A percentile compares a stretch with the other conserved stretches of the same genome.
These are phyloP conservation scores for Raffaelea arxii DNA, from an alignment of 2,329 filamentous ascomycete species.

Conservation along the genomic window DNA sequence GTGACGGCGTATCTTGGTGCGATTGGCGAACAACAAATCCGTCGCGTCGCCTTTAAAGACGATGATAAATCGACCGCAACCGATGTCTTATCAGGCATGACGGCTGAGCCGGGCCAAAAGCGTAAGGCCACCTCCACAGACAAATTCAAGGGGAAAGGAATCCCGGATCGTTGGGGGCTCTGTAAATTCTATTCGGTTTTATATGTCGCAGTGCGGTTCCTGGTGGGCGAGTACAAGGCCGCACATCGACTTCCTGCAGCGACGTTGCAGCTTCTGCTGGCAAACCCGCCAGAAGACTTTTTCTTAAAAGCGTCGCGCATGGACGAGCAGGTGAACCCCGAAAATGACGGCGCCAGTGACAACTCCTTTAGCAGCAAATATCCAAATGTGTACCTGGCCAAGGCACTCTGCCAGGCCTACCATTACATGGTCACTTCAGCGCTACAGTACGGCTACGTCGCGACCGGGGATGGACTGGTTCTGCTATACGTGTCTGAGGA, in stretches of 20 bases:
- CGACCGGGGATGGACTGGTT: conserved; percentile 6
- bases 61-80: not conserved
- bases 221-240: conserved; percentile 8
- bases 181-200: not conserved
- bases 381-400: conserved; percentile 3
- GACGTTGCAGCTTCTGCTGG: conserved; percentile 1
- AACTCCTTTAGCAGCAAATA: too few relatives aligned
- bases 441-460: conserved; percentile 8
- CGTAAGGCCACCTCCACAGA: not conserved
- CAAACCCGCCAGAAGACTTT: conserved; percentile 7
- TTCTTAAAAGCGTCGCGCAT: not conserved
- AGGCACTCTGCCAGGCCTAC: conserved; percentile 6
- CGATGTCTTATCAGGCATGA: not conserved
- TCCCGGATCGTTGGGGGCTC: conserved; percentile 5
- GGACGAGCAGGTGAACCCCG: not conserved
- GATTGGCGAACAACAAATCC: not conserved
- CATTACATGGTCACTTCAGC: conserved; percentile 9
- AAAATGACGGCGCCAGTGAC: too few relatives aligned
- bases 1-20: conserved; percentile 1
- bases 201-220: not conserved
- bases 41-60: not conserved
- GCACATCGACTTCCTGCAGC: not conserved
- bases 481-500: conserved; percentile 6
- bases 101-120: not conserved
- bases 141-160: not conserved